phyloP scores from a whole-genome alignment of 148 eudicot species.

The Amaranthus cruentus region DNA sequence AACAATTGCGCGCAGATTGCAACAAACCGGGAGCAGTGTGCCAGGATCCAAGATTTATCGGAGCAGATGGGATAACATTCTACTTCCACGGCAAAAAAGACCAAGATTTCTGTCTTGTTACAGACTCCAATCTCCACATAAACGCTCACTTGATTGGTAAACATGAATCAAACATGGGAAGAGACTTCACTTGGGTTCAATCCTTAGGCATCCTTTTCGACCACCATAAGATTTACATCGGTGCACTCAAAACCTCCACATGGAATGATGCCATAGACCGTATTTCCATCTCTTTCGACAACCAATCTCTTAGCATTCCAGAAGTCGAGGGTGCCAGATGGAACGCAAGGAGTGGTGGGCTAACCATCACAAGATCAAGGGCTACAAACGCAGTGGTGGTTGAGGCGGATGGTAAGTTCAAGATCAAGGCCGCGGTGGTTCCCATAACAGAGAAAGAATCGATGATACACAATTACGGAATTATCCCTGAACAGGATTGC shows the following conservation, averaged over 20 bases:
- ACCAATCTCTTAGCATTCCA: slow-evolving; percentile 31
- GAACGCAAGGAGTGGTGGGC: slow-evolving; percentile 5
- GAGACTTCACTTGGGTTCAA: slow-evolving; percentile 78
- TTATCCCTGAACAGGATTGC: slow-evolving; percentile 55
- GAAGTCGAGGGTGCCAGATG: slow-evolving; percentile 44
- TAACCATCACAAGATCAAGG: slow-evolving; percentile 34
- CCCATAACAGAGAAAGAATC: slow-evolving; percentile 65
- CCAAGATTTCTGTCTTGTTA: slow-evolving; percentile 53
- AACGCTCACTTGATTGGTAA: slow-evolving; percentile 70
- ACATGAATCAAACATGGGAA: slow-evolving; percentile 34
- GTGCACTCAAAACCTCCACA: slow-evolving; percentile 41
- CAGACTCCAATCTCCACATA: slow-evolving; percentile 62
- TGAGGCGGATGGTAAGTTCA: slow-evolving; percentile 59
- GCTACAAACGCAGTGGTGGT: slow-evolving; percentile 51
- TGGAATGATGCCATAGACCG: slow-evolving; percentile 51
- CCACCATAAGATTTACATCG: slow-evolving; percentile 42
- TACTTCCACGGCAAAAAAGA: slow-evolving; percentile 68
- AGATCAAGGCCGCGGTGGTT: slow-evolving; percentile 55
- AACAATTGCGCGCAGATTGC: slow-evolving; percentile 33
- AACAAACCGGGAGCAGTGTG: slow-evolving; percentile 65
- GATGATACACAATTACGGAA: slow-evolving; percentile 50
- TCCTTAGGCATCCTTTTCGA: slow-evolving; percentile 53
- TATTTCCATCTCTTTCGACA: slow-evolving; percentile 37
- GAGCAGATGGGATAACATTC: slow-evolving; percentile 55
- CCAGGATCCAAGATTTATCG: slow-evolving; percentile 54